Conservation (phyloP, 2,329 filamentous ascomycete species). For the Cadophora sp. region DNA sequence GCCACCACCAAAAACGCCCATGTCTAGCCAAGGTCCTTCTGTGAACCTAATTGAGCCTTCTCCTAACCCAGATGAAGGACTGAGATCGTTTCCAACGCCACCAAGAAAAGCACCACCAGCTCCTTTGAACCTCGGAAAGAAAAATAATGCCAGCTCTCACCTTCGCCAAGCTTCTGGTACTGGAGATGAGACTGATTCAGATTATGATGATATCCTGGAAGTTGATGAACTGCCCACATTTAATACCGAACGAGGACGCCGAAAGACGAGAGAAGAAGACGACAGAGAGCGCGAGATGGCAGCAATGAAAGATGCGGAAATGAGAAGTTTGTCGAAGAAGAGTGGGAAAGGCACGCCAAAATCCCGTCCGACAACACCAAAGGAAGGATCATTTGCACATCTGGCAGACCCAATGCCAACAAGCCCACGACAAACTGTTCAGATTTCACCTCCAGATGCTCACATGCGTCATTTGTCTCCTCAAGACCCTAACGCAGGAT, state of each 20-base stretch:
- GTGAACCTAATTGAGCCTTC: slow-evolving; percentile 52
- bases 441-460: slow-evolving; percentile 44
- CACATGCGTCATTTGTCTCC: slow-evolving; percentile 44
- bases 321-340: slow-evolving; percentile 77
- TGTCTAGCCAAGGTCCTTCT: slow-evolving; percentile 35
- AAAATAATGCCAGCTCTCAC: slow-evolving; percentile 50
- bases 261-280: slow-evolving; percentile 88
- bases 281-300: slow-evolving; percentile 77
- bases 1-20: slow-evolving; percentile 40
- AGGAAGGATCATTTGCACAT: slow-evolving; percentile 46
- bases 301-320: slow-evolving; percentile 71
- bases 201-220: slow-evolving; percentile 81
- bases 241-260: slow-evolving; percentile 69
- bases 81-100: slow-evolving; percentile 62
- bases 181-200: slow-evolving; percentile 74
- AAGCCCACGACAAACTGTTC: slow-evolving; percentile 48
- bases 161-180: slow-evolving; percentile 52
- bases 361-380: slow-evolving; percentile 49
- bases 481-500: slow-evolving; percentile 51
- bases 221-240: slow-evolving; percentile 66
- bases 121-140: slow-evolving; percentile 73
- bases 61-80: slow-evolving; percentile 52
- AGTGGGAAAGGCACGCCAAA: slow-evolving; percentile 63
- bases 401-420: slow-evolving; percentile 46
- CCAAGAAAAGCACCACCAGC: slow-evolving; percentile 85